Percentiles rank a stretch among this genome's conserved stretches.
phyloP scores from a whole-genome alignment of 768 basidiomycete genomes.

The Pisolithus microcarpus region DNA sequence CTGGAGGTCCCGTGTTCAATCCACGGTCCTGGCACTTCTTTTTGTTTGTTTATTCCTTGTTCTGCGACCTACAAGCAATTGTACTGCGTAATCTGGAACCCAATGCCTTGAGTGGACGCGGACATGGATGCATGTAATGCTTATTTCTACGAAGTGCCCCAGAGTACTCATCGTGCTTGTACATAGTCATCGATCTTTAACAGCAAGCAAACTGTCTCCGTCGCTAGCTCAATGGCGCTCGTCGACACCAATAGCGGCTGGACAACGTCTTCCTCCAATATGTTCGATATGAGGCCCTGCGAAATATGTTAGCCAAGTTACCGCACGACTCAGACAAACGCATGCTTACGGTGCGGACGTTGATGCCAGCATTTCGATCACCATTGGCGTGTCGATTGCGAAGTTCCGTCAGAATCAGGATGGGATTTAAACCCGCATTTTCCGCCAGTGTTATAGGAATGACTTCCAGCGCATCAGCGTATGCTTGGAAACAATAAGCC shows the following conservation, averaged over 20 bases:
- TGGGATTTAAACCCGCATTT: conserved; percentile 96
- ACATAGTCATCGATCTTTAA: conserved; percentile 95
- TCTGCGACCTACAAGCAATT: not conserved
- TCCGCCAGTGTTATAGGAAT: conserved; percentile 97
- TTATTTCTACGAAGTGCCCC: not conserved
- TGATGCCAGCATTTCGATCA: conserved; percentile 93
- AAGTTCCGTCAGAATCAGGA: conserved; percentile 95
- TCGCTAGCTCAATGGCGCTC: conserved; percentile 89
- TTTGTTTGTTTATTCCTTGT: conserved; percentile 4
- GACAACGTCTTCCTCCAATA: conserved; percentile 94
- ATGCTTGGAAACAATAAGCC: conserved; percentile 98
- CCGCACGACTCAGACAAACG: not conserved
- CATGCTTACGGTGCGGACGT: conserved; percentile 81
- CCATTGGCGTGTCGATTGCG: conserved; percentile 95
- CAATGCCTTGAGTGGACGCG: no score
- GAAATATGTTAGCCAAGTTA: conserved; percentile 5
- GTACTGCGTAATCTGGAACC: no score
- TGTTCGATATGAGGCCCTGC: conserved; percentile 94
- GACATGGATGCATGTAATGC: no score
- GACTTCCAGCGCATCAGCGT: conserved; percentile 94
- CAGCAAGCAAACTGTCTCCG: conserved; percentile 95
- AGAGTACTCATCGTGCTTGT: conserved; percentile 50
- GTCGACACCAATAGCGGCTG: conserved; percentile 94
- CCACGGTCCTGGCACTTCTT: conserved; percentile 62
- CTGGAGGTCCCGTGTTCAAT: conserved; percentile 77